Evolutionary conservation across 2,329 filamentous ascomycete species (phyloP), one percentile per base, ranked within the genome.

Genomic region (Talaromyces sp.): DNA sequence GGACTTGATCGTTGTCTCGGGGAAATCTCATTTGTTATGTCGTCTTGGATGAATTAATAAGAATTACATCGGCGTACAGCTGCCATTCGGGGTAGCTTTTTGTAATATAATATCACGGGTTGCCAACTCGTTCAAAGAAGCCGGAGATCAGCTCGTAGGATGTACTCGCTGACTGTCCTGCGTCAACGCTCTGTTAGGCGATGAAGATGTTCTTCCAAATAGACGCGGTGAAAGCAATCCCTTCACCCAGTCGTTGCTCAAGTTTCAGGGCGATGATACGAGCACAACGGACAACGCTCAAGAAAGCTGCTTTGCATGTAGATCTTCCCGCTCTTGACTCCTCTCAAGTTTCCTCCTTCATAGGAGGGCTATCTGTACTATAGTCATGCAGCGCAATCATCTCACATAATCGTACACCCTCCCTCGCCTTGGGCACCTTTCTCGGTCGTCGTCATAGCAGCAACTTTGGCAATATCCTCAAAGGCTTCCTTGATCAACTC

Each of bases 1-100:
- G 87, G 87, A 92, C 92, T 94, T 96, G 79, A 94, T 84, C 89
- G 92, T 93, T 89, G 86, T 89, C 89, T 90, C 86, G 83, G 67
- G 76, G 58, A 65, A 67, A 67, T 64, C 65, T 67, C 63, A 45
- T 58, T 65, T 67, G 58, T 64, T 51, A 65, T 65, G 49, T 67
- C 58, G 49, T 65, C 58, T 61, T 59, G 31, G 56, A 29, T 25
- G 25, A 56, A 25, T 56, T 31, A 38, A 56, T 56, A 56, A 56
- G 31, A 56, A 36, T 36, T 8, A 22, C 53, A 36, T 25, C 51
- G 36, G 60, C 45, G 43, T n/a, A 19, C n/a, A 22, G 61, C 22
- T 27, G 36, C 27, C 15, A 0, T 22, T 5, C 17, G 31, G 17
- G 22, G 11, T 56, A 22, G 27, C 11, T 6, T 29, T 29, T 15